phyloP scores from a whole-genome alignment of 441 rosid species.

The Erodium chrysanthum region DNA sequence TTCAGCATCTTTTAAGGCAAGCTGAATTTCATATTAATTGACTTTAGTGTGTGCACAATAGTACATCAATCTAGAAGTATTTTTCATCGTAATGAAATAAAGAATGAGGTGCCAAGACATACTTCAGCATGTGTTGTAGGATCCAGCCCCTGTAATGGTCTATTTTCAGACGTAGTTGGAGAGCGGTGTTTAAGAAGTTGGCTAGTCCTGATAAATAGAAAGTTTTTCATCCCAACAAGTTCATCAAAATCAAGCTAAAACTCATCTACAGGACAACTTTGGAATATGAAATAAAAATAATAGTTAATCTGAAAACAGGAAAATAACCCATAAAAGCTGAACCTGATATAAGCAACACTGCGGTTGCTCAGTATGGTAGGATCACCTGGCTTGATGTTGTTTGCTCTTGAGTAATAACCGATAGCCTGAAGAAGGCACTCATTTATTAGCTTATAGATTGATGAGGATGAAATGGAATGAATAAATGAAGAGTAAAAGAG shows the following conservation, averaged over 20 bases:
- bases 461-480: slow-evolving; percentile 5
- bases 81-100: background rate
- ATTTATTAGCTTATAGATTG: slow-evolving; percentile 15
- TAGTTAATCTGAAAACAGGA: slow-evolving; percentile 6
- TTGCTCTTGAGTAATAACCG: slow-evolving; percentile 65
- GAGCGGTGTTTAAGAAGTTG: slow-evolving; percentile 60
- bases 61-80: slow-evolving; percentile 3
- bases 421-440: slow-evolving; percentile 45
- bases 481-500: slow-evolving; percentile 3
- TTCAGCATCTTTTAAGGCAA: slow-evolving; percentile 90
- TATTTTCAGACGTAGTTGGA: slow-evolving; percentile 60
- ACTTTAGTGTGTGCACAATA: slow-evolving; percentile 14
- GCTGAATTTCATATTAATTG: slow-evolving; percentile 38
- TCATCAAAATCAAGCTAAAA: slow-evolving; percentile 6
- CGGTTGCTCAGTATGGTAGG: slow-evolving; percentile 73
- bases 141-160: slow-evolving; percentile 76
- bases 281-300: background rate
- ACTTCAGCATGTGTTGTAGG: slow-evolving; percentile 88
- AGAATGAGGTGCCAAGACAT: slow-evolving; percentile 23
- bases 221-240: slow-evolving; percentile 13
- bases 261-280: background rate
- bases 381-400: slow-evolving; percentile 59
- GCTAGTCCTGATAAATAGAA: slow-evolving; percentile 47
- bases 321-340: slow-evolving; percentile 6
- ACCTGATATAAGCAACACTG: slow-evolving; percentile 78